Base-by-base conservation (phyloP, 495 filamentous ascomycete genomes). In the Neurospora sp. region DNA sequence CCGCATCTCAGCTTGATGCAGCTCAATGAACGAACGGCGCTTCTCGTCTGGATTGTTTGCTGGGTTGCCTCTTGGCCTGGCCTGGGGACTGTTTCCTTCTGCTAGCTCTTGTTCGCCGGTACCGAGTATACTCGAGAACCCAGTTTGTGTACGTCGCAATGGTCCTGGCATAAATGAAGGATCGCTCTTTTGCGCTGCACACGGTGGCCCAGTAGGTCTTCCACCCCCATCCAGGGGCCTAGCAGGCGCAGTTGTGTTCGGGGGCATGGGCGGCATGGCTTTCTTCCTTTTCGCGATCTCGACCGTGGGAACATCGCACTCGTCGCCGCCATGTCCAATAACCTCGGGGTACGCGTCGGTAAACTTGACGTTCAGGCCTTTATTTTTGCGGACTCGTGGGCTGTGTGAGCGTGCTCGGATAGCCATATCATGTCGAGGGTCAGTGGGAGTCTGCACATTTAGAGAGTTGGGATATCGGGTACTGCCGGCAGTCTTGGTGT, bases 321-420 rank as follows among this genome's bases (percentile, higher is more conserved):
- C 93, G 80, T 97, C 94, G 16, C 94, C 94, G 31, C 94, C 94
- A 76, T 92, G 89, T 35, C 94, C 94, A 80, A 97, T 96, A 69
- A 96, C 78, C 42, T 92, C 91, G 18, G 93, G 92, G 72, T 83
- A 82, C 27, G 81, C 85, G 69, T 90, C 85, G 9, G 82, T 87
- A 77, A 97, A 97, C 59, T 85, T 87, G n/a, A 97, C 93, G 20
- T 80, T 80, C 73, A 95, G 81, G 4, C 89, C 89, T 77, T 92
- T 92, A 70, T 79, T 82, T 68, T 74, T 81, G 20, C 73, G 72
- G 40, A 69, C 72, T 42, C 44, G 61, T 16, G 81, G 78, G 69
- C 80, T 83, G 76, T 76, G 77, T 12, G 80, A 80, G 35, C 73
- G 79, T 42, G 77, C 72, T 44, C 78, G 79, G 40, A 75, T 69